Conservation (phyloP, 169 alveolate genomes). For the Plasmodium coatneyi region DNA sequence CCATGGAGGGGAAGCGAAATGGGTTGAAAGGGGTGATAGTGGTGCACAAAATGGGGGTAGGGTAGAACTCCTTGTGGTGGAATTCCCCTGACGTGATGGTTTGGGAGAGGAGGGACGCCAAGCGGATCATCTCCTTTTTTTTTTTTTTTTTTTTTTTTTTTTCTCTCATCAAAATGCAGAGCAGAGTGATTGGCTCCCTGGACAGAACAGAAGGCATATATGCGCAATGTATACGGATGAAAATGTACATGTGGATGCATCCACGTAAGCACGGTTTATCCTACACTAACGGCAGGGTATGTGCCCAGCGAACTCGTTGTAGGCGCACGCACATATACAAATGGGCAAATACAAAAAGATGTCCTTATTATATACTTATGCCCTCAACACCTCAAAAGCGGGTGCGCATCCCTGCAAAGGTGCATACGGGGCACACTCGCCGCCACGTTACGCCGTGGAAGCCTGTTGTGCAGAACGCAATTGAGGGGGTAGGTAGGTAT, state of each 20-base stretch:
- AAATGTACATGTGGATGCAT: background rate
- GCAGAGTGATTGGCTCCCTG: background rate
- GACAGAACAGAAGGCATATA: background rate
- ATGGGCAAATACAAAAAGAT: background rate
- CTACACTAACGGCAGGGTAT: background rate
- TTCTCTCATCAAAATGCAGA: background rate
- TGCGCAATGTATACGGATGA: background rate
- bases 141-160: background rate
- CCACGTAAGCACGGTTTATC: background rate
- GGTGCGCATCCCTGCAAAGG: background rate
- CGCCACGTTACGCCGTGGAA: background rate
- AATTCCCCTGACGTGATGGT: background rate
- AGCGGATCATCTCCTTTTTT: background rate
- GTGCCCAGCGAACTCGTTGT: background rate
- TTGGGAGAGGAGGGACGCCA: background rate
- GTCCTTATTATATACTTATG: background rate
- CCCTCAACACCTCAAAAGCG: background rate
- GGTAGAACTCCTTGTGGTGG: background rate
- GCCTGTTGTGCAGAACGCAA: background rate
- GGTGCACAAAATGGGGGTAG: background rate
- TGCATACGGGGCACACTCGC: background rate
- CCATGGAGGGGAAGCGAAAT: background rate
- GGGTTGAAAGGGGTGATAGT: background rate
- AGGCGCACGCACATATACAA: background rate
- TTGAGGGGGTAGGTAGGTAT: background rate